Conservation (phyloP, 148 eudicot species). For the Chenopodium formosanum region DNA sequence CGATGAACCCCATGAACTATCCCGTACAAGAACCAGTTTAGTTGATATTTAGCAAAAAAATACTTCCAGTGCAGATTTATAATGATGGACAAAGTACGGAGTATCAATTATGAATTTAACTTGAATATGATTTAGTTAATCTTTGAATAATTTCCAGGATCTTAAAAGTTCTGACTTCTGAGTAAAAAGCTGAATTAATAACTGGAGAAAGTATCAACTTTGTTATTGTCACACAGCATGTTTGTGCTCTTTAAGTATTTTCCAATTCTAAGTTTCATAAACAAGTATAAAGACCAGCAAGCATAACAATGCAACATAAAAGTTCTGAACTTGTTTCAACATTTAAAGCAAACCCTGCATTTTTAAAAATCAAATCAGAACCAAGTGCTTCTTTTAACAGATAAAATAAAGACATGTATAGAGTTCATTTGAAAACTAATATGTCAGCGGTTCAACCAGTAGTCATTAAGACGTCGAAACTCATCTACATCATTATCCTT, state of each 20-base stretch:
- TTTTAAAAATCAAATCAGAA: not conserved
- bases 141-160: too few relatives aligned
- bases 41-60: too few relatives aligned
- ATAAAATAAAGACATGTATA: not conserved
- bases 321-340: conserved; percentile 6
- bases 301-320: not conserved
- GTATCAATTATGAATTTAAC: too few relatives aligned
- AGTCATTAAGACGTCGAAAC: not conserved
- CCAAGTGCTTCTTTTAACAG: not conserved
- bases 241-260: not conserved
- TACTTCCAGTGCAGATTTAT: too few relatives aligned
- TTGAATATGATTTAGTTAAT: too few relatives aligned
- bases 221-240: not conserved
- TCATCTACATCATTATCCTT: not conserved
- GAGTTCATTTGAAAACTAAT: too few relatives aligned
- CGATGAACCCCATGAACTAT: too few relatives aligned
- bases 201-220: not conserved
- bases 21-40: too few relatives aligned
- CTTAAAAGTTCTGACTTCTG: too few relatives aligned
- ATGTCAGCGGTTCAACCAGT: not conserved
- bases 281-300: not conserved
- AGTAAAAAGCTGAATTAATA: too few relatives aligned
- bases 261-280: not conserved
- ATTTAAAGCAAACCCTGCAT: not conserved
- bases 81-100: too few relatives aligned